phyloP scores from a whole-genome alignment of 139 green algal genomes.

The Raphidocelis subcapitata region DNA sequence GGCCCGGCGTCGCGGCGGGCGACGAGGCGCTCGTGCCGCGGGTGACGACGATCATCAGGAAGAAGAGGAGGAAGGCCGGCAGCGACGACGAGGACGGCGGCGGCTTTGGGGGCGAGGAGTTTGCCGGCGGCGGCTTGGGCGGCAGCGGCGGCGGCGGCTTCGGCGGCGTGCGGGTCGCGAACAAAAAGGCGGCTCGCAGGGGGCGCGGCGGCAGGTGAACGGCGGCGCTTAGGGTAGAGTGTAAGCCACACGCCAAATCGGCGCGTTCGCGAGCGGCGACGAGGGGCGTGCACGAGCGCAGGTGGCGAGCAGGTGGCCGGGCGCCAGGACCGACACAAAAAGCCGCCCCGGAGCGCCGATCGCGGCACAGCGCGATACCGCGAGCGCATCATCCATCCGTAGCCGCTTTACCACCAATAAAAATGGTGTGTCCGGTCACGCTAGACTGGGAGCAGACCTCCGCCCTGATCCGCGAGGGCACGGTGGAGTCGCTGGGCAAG shows the following conservation, averaged over 20 bases:
- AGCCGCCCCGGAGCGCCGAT: too few relatives aligned
- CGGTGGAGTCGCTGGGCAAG: constrained; percentile 25
- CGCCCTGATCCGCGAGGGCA: constrained; percentile 16
- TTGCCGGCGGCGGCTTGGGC: too few relatives aligned
- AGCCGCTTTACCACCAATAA: neutral
- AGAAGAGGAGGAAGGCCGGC: constrained; percentile 21
- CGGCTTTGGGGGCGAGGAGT: too few relatives aligned
- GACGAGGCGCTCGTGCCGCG: neutral
- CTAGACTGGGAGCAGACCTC: constrained; percentile 20
- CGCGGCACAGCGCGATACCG: too few relatives aligned
- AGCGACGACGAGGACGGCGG: too few relatives aligned
- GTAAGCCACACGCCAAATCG: neutral
- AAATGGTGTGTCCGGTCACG: neutral
- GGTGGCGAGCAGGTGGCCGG: too few relatives aligned
- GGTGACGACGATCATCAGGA: constrained; percentile 9
- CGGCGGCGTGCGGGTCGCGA: too few relatives aligned
- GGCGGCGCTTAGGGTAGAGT: neutral
- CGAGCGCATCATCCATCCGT: neutral
- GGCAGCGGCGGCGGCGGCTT: too few relatives aligned
- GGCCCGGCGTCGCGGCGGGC: neutral
- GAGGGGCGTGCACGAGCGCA: too few relatives aligned
- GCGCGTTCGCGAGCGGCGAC: too few relatives aligned
- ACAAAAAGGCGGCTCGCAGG: too few relatives aligned
- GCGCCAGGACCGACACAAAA: too few relatives aligned
- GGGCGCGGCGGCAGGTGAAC: neutral